These are phyloP conservation scores for Haplosporangium gracile DNA, from an alignment of 192 early-diverging fungal genomes.

Conservation along the genomic window DNA sequence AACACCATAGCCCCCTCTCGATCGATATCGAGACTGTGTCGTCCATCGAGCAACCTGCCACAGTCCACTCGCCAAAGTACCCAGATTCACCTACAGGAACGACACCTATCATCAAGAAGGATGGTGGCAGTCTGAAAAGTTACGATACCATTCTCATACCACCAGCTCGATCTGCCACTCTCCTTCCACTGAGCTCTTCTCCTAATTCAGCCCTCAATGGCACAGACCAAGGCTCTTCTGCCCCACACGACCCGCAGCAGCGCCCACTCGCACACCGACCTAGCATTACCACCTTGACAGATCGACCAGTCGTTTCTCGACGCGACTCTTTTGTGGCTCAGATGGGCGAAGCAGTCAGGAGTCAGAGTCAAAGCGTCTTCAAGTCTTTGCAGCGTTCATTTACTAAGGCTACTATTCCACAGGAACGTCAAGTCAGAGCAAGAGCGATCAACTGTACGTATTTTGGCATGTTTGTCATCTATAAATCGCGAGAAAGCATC, in stretches of 20 bases:
- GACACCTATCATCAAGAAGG: conserved; percentile 24
- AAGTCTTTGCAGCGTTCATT: conserved; percentile 12
- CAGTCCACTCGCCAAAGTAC: not conserved
- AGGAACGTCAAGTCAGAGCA: not conserved
- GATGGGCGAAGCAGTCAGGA: conserved; percentile 6
- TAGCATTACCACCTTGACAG: not conserved
- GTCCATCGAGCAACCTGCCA: not conserved
- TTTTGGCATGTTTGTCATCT: not conserved
- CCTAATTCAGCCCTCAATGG: not conserved
- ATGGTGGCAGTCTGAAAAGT: conserved; percentile 15
- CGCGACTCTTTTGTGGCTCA: not conserved
- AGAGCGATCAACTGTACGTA: conserved; percentile 23
- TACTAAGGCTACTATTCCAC: not conserved
- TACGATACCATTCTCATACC: conserved; percentile 26
- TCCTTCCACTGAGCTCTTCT: not conserved
- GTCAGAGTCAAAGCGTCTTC: conserved; percentile 1
- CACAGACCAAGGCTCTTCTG: not conserved
- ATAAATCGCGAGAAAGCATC: not conserved
- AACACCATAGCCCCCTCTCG: not conserved
- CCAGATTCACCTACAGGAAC: conserved; percentile 20
- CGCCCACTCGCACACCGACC: not conserved
- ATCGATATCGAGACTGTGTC: not conserved
- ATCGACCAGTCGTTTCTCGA: not conserved
- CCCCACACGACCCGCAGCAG: not conserved
- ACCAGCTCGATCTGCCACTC: not conserved